Conservation (phyloP, 2,329 filamentous ascomycete genomes). For the Aspergillus sp. region DNA sequence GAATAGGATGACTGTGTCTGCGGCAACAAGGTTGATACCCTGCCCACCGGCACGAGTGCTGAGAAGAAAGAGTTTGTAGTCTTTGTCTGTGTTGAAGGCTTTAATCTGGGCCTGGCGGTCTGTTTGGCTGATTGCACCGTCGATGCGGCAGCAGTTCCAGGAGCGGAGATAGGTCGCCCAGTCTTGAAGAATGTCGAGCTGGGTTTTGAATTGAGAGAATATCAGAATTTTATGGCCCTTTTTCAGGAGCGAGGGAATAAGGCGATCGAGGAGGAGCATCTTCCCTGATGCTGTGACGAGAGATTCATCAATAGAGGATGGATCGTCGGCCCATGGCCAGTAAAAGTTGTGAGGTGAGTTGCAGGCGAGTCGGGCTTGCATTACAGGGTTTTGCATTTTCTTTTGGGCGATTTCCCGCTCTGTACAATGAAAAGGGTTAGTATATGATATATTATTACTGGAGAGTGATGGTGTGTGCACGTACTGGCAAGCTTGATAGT, state of each 20-base stretch:
- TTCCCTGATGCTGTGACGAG: conserved; percentile 89
- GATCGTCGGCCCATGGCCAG: conserved; percentile 74
- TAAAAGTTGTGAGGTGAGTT: conserved; percentile 97
- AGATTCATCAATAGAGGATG: conserved; percentile 68
- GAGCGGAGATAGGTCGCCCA: conserved; percentile 76
- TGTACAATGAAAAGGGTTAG: conserved; percentile 38
- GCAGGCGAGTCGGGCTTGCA: conserved; percentile 88
- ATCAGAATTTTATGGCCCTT: conserved; percentile 87
- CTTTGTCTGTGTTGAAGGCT: conserved; percentile 66
- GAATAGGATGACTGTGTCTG: conserved; percentile 90
- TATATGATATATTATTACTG: neutral
- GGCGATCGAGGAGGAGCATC: conserved; percentile 87
- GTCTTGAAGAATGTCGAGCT: conserved; percentile 85
- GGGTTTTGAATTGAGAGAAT: conserved; percentile 94
- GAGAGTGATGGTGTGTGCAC: conserved; percentile 27
- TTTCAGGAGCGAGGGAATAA: conserved; percentile 72
- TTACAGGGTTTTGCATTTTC: conserved; percentile 88
- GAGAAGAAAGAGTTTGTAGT: conserved; percentile 76
- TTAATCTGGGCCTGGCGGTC: conserved; percentile 70
- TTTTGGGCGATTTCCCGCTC: conserved; percentile 85
- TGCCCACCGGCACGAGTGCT: conserved; percentile 91
- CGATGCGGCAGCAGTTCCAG: conserved; percentile 86
- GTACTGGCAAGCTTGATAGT: conserved; percentile 75
- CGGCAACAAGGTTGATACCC: conserved; percentile 88
- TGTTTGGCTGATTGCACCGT: conserved; percentile 77